phyloP scores from a whole-genome alignment of 257 asterid genomes.

The Capsicum rhomboideum region DNA sequence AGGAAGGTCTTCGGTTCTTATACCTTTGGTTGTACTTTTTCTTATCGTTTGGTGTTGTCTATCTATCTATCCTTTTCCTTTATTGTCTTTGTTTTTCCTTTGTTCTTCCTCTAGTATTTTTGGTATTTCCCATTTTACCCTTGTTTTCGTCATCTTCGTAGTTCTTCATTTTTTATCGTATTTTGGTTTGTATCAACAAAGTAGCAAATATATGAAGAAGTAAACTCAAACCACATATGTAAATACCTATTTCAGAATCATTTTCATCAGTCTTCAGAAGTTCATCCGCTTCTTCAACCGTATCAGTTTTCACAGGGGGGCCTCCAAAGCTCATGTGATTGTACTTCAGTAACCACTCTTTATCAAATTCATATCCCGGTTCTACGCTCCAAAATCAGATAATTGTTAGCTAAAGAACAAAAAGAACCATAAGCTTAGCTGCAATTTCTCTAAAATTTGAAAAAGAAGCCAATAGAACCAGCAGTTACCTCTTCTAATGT shows the following conservation, averaged over 20 bases:
- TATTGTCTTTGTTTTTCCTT: no score
- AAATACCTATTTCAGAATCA: slow-evolving; percentile 65
- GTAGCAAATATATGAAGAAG: background rate
- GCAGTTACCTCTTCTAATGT: slow-evolving; percentile 51
- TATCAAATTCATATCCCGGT: slow-evolving; percentile 53
- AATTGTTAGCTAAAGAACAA: background rate
- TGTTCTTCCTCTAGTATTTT: no score
- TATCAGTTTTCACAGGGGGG: slow-evolving; percentile 60
- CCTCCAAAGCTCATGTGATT: slow-evolving; percentile 97
- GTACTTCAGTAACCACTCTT: slow-evolving; percentile 40
- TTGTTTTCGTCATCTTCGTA: no score
- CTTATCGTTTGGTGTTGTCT: no score
- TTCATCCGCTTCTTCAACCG: slow-evolving; percentile 67
- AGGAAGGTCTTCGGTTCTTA: no score
- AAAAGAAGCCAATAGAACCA: background rate
- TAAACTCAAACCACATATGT: background rate
- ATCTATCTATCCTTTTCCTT: no score
- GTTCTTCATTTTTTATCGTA: no score
- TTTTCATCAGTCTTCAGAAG: slow-evolving; percentile 41
- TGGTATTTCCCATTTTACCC: no score
- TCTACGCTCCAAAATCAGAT: slow-evolving; percentile 22
- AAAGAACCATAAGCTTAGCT: background rate
- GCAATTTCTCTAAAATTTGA: background rate
- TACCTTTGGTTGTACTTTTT: no score
- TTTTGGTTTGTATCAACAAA: no score